These are phyloP conservation scores for Meyerozyma elateridarum DNA, from an alignment of 1,139 yeast species.

Conservation along the genomic window DNA sequence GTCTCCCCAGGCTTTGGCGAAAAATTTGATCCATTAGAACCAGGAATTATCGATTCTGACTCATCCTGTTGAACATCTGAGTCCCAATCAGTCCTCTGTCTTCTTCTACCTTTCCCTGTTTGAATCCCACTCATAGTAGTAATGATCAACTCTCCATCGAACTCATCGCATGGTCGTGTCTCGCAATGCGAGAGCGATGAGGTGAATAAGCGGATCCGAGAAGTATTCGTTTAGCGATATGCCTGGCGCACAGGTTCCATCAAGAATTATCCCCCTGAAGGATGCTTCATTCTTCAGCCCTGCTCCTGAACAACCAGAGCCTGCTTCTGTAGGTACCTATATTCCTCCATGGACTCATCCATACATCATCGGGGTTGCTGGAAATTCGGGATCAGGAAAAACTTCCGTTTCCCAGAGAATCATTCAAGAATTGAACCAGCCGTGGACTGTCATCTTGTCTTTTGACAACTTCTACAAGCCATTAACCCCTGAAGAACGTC, in stretches of 20 bases:
- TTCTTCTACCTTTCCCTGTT: slow-evolving; percentile 19
- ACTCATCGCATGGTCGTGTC: slow-evolving; percentile 3
- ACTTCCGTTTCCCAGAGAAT: slow-evolving; percentile 86
- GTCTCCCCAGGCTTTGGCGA: not conserved
- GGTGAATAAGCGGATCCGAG: no score
- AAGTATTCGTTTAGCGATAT: no score
- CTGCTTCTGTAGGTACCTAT: slow-evolving; percentile 36
- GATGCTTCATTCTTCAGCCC: slow-evolving; percentile 3
- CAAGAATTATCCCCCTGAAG: slow-evolving; percentile 3
- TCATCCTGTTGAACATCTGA: slow-evolving; percentile 11
- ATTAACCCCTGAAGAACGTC: slow-evolving; percentile 54
- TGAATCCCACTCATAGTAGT: slow-evolving; percentile 8
- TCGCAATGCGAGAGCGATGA: no score
- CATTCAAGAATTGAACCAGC: slow-evolving; percentile 75
- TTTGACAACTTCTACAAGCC: slow-evolving; percentile 89
- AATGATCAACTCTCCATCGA: not conserved
- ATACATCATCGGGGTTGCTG: slow-evolving; percentile 91
- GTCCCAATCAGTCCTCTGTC: slow-evolving; percentile 12
- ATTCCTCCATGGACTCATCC: slow-evolving; percentile 97
- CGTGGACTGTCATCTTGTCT: slow-evolving; percentile 92
- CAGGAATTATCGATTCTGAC: no score
- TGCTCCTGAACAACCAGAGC: not conserved
- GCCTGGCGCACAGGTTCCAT: no score
- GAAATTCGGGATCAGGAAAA: slow-evolving; percentile 92
- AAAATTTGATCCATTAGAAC: not conserved